Evolutionary conservation across 1,139 yeast species (phyloP), one percentile per base, ranked within the genome.

Genomic region (Yamadazyma siamensis): DNA sequence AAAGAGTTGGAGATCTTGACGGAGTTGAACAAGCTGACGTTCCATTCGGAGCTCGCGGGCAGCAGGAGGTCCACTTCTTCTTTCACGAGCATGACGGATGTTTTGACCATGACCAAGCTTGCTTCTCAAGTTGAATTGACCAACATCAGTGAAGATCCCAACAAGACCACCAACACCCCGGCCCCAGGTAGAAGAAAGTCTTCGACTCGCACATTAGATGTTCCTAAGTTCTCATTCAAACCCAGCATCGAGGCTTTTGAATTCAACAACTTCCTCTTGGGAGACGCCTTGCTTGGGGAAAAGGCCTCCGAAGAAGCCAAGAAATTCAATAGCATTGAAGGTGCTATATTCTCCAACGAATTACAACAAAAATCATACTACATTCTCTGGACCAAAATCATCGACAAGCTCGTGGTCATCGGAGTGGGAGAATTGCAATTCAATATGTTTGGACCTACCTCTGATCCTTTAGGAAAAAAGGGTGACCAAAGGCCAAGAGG

Each of bases 281-380:
- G 35, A 32, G 30, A 29, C 21, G 26, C 15, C 2, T 10, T 29
- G 6, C n/a, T 21, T 12, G n/a, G 37, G 17, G 38, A 38, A 13
- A 29, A 28, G 10, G 26, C 25, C 21, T 45, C 47, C 5, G 40
- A 29, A 2, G 49, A 44, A 21, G 15, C 35, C 10, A 17, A 32
- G 4, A 35, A 50, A 26, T 54, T 34, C 36, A 39, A 49, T 13
- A 52, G 54, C 15, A 46, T 63, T 30, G 52, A 55, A 28, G 73
- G 73, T 1, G 71, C 70, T 12, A 50, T 65, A 13, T 44, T 65
- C 40, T 59, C 70, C 30, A 66, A 66, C 37, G 66, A 62, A 17
- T 49, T 61, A 26, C 71, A 61, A 39, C 57, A 56, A 26, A 62
- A 58, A 38, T 54, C 65, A 3, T 54, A 61, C 39, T 63, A 55